Conservation (phyloP, 768 basidiomycete species). For the Russula earlei region DNA sequence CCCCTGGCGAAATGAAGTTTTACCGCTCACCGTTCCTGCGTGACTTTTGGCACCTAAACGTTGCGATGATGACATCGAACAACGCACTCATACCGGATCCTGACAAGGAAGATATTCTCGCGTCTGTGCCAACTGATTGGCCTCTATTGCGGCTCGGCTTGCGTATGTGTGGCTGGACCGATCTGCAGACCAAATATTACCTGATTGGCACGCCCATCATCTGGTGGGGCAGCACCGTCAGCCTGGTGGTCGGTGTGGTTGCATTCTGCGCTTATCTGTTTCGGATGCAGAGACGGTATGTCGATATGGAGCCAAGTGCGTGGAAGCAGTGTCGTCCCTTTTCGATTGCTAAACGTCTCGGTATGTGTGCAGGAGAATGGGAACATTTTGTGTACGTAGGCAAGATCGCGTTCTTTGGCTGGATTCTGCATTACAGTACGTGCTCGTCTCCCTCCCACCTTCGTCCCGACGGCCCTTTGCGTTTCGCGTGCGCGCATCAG, state of each 20-base stretch:
- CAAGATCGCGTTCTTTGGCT: slow-evolving; percentile 86
- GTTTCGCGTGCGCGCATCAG: neutral
- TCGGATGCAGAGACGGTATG: slow-evolving; percentile 79
- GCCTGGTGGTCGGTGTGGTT: slow-evolving; percentile 46
- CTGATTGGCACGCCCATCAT: slow-evolving; percentile 86
- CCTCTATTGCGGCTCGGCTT: slow-evolving; percentile 83
- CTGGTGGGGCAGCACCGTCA: slow-evolving; percentile 76
- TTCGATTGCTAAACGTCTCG: neutral
- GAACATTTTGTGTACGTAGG: slow-evolving; percentile 89
- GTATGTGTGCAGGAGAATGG: slow-evolving; percentile 60
- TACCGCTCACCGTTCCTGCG: slow-evolving; percentile 89
- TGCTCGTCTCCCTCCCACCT: neutral
- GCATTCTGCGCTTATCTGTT: slow-evolving; percentile 62
- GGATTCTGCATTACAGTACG: slow-evolving; percentile 85
- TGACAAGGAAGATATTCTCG: slow-evolving; percentile 97
- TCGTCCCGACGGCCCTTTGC: neutral
- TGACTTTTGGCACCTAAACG: slow-evolving; percentile 98
- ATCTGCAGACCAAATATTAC: slow-evolving; percentile 83
- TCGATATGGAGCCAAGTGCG: slow-evolving; percentile 83
- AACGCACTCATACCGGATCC: slow-evolving; percentile 96
- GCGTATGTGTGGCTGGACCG: slow-evolving; percentile 97
- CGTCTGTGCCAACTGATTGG: slow-evolving; percentile 90
- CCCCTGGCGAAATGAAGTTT: slow-evolving; percentile 68
- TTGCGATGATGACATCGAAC: slow-evolving; percentile 99
- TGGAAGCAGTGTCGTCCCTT: slow-evolving; percentile 19